Base-by-base conservation (phyloP, 2,329 filamentous ascomycete species). In the Capronia americana region DNA sequence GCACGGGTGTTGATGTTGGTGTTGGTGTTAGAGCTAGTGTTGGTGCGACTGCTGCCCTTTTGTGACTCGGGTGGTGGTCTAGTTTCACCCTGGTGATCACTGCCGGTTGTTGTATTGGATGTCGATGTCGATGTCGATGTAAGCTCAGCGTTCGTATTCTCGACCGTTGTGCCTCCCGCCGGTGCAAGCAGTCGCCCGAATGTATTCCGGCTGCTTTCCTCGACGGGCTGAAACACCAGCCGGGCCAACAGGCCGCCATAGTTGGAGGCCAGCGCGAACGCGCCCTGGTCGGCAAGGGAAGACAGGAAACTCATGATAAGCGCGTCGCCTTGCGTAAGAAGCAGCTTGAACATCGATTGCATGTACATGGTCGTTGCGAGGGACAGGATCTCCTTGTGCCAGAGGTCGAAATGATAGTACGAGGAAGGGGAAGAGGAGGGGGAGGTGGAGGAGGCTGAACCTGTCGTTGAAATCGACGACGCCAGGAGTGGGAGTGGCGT, bases 271-370 rank as follows among this genome's bases (percentile, higher is more conserved):
- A 99, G 85, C 0, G 93, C 92, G 75, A 98, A 99, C 41, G 92
- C 88, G 14, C 95, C 95, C 80, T 98, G 95, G 4, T 93, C 90
- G 50, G 87, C 83, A 1, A 95, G 86, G 0, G 88, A 88, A 6
- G 93, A 90, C 64, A 98, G 84, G 12, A 89, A 80, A 17, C 91
- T 90, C 69, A 99, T 90, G 57, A 98, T 87, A 72, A 98, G 87
- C 1, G 93, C 92, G 79, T 99, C 95, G 66, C 94, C 95, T 79
- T 98, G 93, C 0, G 95, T 98, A 60, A 99, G 86, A 60, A 98
- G 77, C 76, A 98, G 94, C 79, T 99, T 99, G 74, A 98, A 87
- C 23, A 92, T 80, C 41, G 92, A 93, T 79, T 99, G 95, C 6
- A 93, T 82, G 79, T 93, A 94, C 77, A 98, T 87, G 74, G 90